phyloP scores from a whole-genome alignment of 768 basidiomycete genomes.

The Suillus variegatus region DNA sequence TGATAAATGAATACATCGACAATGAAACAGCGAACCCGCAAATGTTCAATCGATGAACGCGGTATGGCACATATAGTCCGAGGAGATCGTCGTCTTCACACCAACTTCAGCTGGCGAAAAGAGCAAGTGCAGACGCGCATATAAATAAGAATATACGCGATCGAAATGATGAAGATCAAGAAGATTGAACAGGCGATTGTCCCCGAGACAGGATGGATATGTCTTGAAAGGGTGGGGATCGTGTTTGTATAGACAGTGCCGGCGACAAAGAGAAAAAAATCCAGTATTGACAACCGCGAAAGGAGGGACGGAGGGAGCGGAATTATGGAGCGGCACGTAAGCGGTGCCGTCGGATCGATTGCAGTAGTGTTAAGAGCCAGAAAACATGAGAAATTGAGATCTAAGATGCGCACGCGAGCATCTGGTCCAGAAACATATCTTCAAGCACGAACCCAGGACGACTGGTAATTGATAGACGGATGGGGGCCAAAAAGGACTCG shows the following conservation, averaged over 20 bases:
- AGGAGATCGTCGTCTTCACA: conserved; percentile 31
- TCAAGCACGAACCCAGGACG: conserved; percentile 54
- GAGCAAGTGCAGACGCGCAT: conserved; percentile 25
- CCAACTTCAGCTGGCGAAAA: conserved; percentile 5
- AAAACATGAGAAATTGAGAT: conserved; percentile 26
- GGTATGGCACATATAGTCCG: conserved; percentile 32
- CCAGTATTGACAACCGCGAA: conserved; percentile 39
- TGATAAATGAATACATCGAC: conserved; percentile 34
- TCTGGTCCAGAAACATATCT: conserved; percentile 15
- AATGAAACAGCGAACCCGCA: conserved; percentile 27
- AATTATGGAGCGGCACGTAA: conserved; percentile 38
- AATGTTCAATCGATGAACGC: conserved; percentile 41
- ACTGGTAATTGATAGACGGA: conserved; percentile 45
- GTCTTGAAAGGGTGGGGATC: conserved; percentile 45
- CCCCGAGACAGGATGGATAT: conserved; percentile 67
- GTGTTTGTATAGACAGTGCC: conserved; percentile 24
- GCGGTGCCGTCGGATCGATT: conserved; percentile 33
- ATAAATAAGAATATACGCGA: conserved; percentile 31
- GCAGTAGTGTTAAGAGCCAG: conserved; percentile 29
- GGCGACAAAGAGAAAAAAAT: conserved; percentile 23
- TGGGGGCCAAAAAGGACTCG: conserved; percentile 45
- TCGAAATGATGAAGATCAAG: conserved; percentile 25
- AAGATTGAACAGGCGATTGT: conserved; percentile 34
- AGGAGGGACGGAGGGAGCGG: conserved; percentile 41
- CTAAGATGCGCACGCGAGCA: conserved; percentile 22